Base-by-base conservation (phyloP, 2,329 filamentous ascomycete species). In the Talaromyces atroroseus region DNA sequence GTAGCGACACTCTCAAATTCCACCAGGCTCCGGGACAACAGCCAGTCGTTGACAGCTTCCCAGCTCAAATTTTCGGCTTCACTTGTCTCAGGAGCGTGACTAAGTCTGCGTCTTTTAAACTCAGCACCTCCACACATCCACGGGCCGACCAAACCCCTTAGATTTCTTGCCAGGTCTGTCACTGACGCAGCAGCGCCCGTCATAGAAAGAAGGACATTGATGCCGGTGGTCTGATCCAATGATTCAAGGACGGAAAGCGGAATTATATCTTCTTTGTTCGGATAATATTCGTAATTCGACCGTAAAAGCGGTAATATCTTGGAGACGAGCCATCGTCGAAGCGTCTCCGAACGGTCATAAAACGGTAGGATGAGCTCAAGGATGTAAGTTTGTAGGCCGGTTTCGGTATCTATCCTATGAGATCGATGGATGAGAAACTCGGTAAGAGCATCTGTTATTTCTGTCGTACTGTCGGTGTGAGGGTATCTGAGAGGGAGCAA, bases 251-350 rank as follows among this genome's bases (percentile, higher is more conserved):
- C 73, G 46, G 77, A 74, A 47, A 87, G 65, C 8, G 78, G 74
- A 7, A 78, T 64, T 1, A 67, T 61, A 11, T 73, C 71, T 21
- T 76, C 68, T 14, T 66, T 71, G n/a, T 78, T 72, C 0, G 80
- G 78, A 58, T 86, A 85, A 66, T 84, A 86, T 67, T 86, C 82
- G 65, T 84, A 83, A 62, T 82, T 80, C 49, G 85, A 69, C 51
- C 84, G 78, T 23, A 85, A 71, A 7, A 85, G 68, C 6, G 84
- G 84, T 38, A 86, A 70, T 11, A 83, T 74, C 46, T 75, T 80
- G 12, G 82, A 83, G 42, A 86, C 78, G 61, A 82, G 78, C 83
- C 83, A 87, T 53, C 74, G 78, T 58, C 78, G 76, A 46, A 87
- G 68, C 57, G 74, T 73, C 34, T 79, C 72, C 44, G 79, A 80